A percentile compares a stretch with the other conserved stretches of the same genome.
These are phyloP conservation scores for Sporisorium iseilematis-ciliati DNA, from an alignment of 1,284 basidiomycete species.

Conservation along the genomic window DNA sequence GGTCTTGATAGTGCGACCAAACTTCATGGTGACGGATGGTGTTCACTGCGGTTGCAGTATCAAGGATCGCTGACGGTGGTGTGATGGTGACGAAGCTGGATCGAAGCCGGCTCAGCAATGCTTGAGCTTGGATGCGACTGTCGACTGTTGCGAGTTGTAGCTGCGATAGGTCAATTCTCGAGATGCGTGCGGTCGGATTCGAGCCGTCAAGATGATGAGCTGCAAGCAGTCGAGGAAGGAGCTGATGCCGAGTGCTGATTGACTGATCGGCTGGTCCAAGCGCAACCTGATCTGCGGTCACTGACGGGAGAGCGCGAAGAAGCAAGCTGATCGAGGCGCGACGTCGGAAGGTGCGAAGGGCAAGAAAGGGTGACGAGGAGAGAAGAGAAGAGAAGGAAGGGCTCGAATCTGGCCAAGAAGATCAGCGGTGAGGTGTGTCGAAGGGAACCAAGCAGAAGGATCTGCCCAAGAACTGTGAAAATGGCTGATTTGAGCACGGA, in stretches of 20 bases:
- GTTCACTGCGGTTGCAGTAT: neutral
- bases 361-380: neutral
- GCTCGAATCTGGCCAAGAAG: neutral
- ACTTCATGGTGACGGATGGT: conserved; percentile 62
- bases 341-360: conserved; percentile 5
- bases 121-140: neutral
- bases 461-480: too few species aligned
- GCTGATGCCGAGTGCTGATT: neutral
- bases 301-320: neutral
- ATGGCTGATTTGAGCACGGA: too few species aligned
- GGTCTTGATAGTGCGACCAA: conserved; percentile 69
- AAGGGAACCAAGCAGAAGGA: too few species aligned
- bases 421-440: too few species aligned
- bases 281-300: neutral
- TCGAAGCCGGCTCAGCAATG: neutral
- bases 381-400: neutral
- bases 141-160: neutral
- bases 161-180: neutral
- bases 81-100: neutral
- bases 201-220: neutral
- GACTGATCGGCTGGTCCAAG: neutral
- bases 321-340: conserved; percentile 1
- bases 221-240: neutral
- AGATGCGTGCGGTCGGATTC: conserved; percentile 2
- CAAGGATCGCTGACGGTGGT: neutral